phyloP scores from a whole-genome alignment of 306 rosid genomes.

The Comarum palustre region DNA sequence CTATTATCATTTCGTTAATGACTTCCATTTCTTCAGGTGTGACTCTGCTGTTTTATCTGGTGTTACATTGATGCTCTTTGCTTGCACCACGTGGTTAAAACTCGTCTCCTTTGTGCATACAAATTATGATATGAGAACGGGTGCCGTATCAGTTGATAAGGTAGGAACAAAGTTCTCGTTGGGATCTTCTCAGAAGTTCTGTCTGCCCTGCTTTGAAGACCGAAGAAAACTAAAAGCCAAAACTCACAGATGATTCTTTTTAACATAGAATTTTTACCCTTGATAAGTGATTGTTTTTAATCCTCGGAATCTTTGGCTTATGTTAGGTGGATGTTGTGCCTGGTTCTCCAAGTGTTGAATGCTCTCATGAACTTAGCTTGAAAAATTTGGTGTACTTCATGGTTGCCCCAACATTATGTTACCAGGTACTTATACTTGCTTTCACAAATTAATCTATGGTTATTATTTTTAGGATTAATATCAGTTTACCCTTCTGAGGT shows the following conservation, averaged over 20 bases:
- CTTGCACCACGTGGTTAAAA: slow-evolving; percentile 85
- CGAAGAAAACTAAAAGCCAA: not conserved
- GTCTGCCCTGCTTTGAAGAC: slow-evolving; percentile 5
- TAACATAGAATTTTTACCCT: not conserved
- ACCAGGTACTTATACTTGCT: slow-evolving; percentile 61
- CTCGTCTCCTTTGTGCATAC: slow-evolving; percentile 86
- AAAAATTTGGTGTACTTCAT: slow-evolving; percentile 80
- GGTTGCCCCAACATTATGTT: slow-evolving; percentile 96
- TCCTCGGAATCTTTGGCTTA: slow-evolving; percentile 25
- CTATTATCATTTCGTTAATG: slow-evolving; percentile 2
- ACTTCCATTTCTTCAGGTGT: slow-evolving; percentile 49
- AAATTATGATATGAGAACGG: slow-evolving; percentile 69
- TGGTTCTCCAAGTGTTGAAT: slow-evolving; percentile 37
- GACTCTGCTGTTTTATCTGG: slow-evolving; percentile 86
- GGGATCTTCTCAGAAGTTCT: not conserved
- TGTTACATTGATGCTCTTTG: slow-evolving; percentile 70
- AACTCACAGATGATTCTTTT: not conserved
- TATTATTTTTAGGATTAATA: too few relatives aligned
- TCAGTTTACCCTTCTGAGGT: too few relatives aligned
- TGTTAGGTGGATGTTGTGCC: slow-evolving; percentile 63
- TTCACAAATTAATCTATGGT: not conserved
- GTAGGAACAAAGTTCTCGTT: slow-evolving; percentile 35
- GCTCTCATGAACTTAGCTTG: slow-evolving; percentile 51
- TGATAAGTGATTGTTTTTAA: slow-evolving; percentile 4
- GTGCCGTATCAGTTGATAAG: slow-evolving; percentile 55